Percentiles rank a stretch among this genome's conserved stretches.
Conservation (phyloP, 495 filamentous ascomycete species). For the Tuber aestivum region DNA sequence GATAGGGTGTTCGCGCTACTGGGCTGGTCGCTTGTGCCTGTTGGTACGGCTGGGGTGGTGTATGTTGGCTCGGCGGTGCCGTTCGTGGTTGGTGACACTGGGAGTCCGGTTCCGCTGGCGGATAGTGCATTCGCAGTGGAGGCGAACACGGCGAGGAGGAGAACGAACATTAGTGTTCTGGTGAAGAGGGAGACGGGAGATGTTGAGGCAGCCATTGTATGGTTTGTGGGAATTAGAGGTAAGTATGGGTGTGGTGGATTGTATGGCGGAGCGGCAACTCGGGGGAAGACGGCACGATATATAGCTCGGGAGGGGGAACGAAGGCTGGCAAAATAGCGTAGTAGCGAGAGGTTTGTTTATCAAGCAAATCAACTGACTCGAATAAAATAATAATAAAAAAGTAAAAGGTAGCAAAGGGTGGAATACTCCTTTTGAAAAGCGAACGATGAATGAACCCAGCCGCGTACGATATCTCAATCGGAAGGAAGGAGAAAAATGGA, state of each 20-base stretch:
- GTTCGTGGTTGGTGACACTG: neutral
- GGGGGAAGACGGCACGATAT: neutral
- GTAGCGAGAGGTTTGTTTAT: conserved; percentile 2
- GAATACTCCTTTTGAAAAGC: neutral
- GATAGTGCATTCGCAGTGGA: neutral
- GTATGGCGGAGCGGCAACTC: neutral
- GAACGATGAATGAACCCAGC: neutral
- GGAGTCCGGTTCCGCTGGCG: neutral
- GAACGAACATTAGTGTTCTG: conserved; percentile 23
- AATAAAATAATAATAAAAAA: neutral
- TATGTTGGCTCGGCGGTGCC: neutral
- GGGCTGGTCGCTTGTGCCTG: conserved; percentile 17
- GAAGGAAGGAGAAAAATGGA: neutral
- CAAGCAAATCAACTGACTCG: conserved; percentile 5
- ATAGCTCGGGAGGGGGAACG: neutral
- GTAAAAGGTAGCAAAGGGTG: neutral
- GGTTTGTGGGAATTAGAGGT: neutral
- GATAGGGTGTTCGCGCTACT: conserved; percentile 37
- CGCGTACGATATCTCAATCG: neutral
- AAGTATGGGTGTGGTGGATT: neutral
- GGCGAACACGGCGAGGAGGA: conserved; percentile 23
- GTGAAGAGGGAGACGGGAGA: neutral
- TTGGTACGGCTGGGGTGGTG: conserved; percentile 21
- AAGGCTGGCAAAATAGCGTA: neutral
- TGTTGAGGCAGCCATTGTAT: conserved; percentile 28